These are phyloP conservation scores for Coniochaeta hoffmannii DNA, from an alignment of 2,329 filamentous ascomycete genomes.

Conservation along the genomic window DNA sequence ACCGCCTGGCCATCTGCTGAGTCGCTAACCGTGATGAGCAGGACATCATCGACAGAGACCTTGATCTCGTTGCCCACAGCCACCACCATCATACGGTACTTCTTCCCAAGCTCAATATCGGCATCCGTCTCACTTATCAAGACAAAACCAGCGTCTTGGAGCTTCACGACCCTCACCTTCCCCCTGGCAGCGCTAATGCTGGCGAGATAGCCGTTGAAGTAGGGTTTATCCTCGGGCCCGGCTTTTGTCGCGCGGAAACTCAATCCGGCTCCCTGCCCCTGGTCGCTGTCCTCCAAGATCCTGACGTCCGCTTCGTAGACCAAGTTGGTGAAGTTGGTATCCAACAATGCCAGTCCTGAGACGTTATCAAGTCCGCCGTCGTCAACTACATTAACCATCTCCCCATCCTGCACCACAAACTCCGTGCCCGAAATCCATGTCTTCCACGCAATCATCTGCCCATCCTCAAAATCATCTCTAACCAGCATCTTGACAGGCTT, in stretches of 20 bases:
- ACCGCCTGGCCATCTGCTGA: conserved; percentile 11
- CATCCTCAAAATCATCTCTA: conserved; percentile 33
- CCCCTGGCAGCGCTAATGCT: conserved; percentile 18
- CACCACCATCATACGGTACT: conserved; percentile 17
- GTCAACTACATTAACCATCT: conserved; percentile 19
- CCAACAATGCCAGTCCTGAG: conserved; percentile 21
- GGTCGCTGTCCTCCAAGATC: conserved; percentile 1
- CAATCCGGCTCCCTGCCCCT: conserved; percentile 20
- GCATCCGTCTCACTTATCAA: neutral
- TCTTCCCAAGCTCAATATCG: conserved; percentile 5
- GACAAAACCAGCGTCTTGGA: conserved; percentile 12
- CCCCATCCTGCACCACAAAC: conserved; percentile 19
- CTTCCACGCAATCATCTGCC: conserved; percentile 29
- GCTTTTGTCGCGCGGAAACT: conserved; percentile 25
- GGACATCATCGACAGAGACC: conserved; percentile 20
- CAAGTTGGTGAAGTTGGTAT: conserved; percentile 28
- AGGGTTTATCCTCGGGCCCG: conserved; percentile 8
- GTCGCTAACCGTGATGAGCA: conserved; percentile 14
- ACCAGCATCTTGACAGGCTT: conserved; percentile 34
- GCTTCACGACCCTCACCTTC: conserved; percentile 16
- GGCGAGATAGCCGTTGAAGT: conserved; percentile 22
- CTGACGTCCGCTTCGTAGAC: conserved; percentile 22
- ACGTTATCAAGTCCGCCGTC: conserved; percentile 17
- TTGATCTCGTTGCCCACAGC: conserved; percentile 17
- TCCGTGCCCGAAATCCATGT: conserved; percentile 12